Evolutionary conservation across 305 asterid genomes (phyloP), one percentile per base, ranked within the genome.

Genomic region (Rubia tinctorum): DNA sequence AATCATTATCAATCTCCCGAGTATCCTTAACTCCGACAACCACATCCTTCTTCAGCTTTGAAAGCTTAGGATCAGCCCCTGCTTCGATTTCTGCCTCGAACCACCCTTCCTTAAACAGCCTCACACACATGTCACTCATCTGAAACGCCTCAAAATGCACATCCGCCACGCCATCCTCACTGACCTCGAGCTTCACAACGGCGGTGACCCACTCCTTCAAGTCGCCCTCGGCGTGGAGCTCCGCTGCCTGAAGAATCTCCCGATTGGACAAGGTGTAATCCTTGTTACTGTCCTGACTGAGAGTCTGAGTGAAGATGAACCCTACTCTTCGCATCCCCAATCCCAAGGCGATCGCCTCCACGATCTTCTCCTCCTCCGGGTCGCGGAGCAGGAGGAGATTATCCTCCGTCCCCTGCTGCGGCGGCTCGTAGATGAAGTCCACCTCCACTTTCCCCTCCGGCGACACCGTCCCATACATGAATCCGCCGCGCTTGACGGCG

Each of bases 171-270:
- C 92, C 96, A 74, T 89, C 95, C 76, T 93, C 97, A 66, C 84
- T 94, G 79, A 92, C 98, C 85, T 91, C 92, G 61, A 91, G 87
- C 72, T 91, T 93, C 80, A 93, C 97, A 59, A 91, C 75, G 13
- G 96, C 97, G 12, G 98, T 93, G 67, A 93, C 98, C 98, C 98
- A 93, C 86, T 93, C 98, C 78, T 91, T 89, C 83, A 93, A 85
- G 71, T 86, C 97, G 30, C 90, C 80, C 84, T 93, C 96, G 0
- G 87, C 90, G 7, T 93, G 98, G 78, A 93, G 73, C 84, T 93
- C 95, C 22, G 82, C 96, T 0, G 97, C 97, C 82, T 91, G 97
- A 77, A 91, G 71, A 79, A 93, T 76, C 87, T 93, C 98, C 0
- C 79, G 75, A 66, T 85, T 88, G 6, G 98, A 89, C 96, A 93